Conservation (phyloP, 352 stramenopile genomes). For the Phytopythium aichiense region DNA sequence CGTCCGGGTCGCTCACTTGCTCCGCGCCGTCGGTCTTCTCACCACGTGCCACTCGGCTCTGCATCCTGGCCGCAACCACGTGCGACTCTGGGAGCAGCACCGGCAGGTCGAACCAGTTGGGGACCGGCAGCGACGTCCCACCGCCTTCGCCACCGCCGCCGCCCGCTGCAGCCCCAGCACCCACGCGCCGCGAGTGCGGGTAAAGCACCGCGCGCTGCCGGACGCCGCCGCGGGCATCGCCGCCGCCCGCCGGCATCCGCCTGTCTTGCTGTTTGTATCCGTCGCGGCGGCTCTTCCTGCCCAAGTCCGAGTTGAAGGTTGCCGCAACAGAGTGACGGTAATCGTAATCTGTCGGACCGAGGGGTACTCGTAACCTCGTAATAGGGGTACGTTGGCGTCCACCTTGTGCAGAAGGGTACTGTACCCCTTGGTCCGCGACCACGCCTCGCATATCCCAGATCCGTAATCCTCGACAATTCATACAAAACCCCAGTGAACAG, state of each 20-base stretch:
- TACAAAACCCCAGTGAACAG: constrained; percentile 22
- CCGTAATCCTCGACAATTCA: neutral
- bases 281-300: neutral
- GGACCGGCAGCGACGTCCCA: constrained; percentile 16
- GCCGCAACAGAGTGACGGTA: neutral
- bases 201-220: constrained; percentile 37
- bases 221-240: neutral
- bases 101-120: constrained; percentile 65
- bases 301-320: neutral
- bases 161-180: neutral
- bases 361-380: neutral
- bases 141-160: neutral
- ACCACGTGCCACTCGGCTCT: constrained; percentile 17
- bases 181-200: constrained; percentile 8
- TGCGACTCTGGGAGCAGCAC: constrained; percentile 46
- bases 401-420: too few species aligned
- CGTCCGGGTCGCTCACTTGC: neutral
- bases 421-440: neutral
- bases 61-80: constrained; percentile 31
- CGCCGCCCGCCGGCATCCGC: neutral
- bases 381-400: too few species aligned
- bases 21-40: neutral
- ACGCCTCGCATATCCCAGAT: neutral
- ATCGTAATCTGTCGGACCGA: neutral
- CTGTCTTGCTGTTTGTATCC: neutral